These are phyloP conservation scores for Oryza meridionalis DNA, from an alignment of 176 grass and related monocot species.

Conservation along the genomic window DNA sequence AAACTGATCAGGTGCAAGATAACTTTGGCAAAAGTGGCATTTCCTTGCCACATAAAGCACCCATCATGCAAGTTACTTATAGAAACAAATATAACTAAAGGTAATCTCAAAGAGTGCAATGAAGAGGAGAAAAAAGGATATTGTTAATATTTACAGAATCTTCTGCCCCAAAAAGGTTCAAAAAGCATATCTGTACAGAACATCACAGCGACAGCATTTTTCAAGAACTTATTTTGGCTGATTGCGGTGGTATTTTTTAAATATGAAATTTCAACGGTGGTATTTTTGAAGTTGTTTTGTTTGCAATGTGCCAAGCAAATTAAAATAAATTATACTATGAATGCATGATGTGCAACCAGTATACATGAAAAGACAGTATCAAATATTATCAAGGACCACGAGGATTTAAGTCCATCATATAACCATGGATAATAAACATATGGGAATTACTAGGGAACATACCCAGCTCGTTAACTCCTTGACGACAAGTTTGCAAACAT, in stretches of 20 bases:
- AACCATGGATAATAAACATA: slow-evolving; percentile 38
- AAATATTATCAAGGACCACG: slow-evolving; percentile 8
- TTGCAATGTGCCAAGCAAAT: neutral
- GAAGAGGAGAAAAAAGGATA: neutral
- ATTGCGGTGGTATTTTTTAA: neutral
- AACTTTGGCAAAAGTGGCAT: neutral
- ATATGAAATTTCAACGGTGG: neutral
- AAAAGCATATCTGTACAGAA: neutral
- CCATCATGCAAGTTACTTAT: neutral
- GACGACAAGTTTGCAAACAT: slow-evolving; percentile 81
- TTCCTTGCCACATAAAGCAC: neutral
- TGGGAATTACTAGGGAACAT: slow-evolving; percentile 35
- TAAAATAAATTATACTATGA: neutral
- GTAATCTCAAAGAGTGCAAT: neutral
- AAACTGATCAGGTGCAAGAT: neutral
- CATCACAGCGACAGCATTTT: neutral
- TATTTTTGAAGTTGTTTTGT: neutral
- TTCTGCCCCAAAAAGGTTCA: neutral
- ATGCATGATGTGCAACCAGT: neutral
- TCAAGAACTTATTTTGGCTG: neutral
- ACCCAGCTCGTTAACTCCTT: slow-evolving; percentile 98
- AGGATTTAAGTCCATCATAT: slow-evolving; percentile 13
- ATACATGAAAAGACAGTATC: neutral
- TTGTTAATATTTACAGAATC: neutral
- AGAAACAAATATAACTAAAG: neutral